Evolutionary conservation across 2,329 filamentous ascomycete species (phyloP), one percentile per base, ranked within the genome.

Genomic region (Trichoderma atroviride): DNA sequence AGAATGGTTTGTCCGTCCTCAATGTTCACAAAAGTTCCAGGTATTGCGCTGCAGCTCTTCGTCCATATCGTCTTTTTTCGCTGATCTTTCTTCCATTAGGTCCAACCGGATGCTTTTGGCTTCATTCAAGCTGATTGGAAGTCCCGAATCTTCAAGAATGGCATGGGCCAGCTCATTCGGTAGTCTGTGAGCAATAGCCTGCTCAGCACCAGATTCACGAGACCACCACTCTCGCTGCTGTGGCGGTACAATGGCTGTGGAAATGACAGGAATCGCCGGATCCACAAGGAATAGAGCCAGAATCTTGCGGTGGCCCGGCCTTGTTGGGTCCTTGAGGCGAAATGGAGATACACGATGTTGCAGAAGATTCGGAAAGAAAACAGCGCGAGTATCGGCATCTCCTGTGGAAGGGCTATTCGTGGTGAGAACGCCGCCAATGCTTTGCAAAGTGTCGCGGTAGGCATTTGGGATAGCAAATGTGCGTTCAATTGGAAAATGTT

Each of bases 211-310:
- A 29, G 40, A 29, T 53, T 65, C 57, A 5, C 37, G 11, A 53
- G 7, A 40, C 69, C 80, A 82, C 82, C 82, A 83, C 43, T 78
- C 69, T 19, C 70, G 71, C 73, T 81, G 81, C 75, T 84, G 81
- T 2, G 81, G 81, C 24, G 82, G 81, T n/a, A 83, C 79, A 33
- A 83, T 83, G 35, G 80, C 79, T 11, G 82, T 83, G 1, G 79
- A 80, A 68, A 82, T 76, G 77, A 84, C 66, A 1, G 82, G 82
- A 1, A 80, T 72, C 24, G 82, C 73, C 0, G 88, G 89, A 73
- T 91, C 87, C 2, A 91, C 84, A 2, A 91, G 81, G 74, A 86
- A 91, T 11, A 91, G 78, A 0, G 85, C 86, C 3, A 91, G 77
- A 59, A 90, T 86, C 74, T 87, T 87, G 22, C 87, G 81, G 72